A percentile compares a stretch with the other conserved stretches of the same genome.
Evolutionary conservation across 495 filamentous ascomycete genomes (phyloP).

Genomic region (Tuber brumale): DNA sequence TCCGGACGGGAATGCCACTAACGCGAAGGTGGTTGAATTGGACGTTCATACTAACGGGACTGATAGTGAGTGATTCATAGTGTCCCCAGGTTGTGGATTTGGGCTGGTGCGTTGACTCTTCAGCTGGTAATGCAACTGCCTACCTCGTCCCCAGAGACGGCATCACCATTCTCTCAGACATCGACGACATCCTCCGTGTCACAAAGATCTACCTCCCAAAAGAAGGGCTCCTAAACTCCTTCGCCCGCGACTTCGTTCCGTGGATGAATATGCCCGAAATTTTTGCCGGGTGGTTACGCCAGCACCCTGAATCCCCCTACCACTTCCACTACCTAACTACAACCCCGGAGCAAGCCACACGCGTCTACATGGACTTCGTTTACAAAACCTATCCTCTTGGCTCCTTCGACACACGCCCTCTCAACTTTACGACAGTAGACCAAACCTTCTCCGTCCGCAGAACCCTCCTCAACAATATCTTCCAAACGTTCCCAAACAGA

Average conservation of each 20-base stretch:
- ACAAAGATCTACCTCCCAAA: slow-evolving; percentile 73
- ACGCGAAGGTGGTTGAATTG: slow-evolving; percentile 54
- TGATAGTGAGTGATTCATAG: slow-evolving; percentile 37
- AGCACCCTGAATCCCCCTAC: slow-evolving; percentile 42
- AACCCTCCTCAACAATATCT: slow-evolving; percentile 60
- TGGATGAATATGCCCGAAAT: slow-evolving; percentile 71
- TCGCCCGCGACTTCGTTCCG: slow-evolving; percentile 60
- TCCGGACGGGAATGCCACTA: slow-evolving; percentile 53
- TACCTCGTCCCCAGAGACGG: slow-evolving; percentile 65
- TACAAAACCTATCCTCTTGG: slow-evolving; percentile 59
- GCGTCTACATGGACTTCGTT: slow-evolving; percentile 76
- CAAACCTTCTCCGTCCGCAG: slow-evolving; percentile 65
- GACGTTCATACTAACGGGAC: slow-evolving; percentile 60
- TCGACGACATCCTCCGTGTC: slow-evolving; percentile 74
- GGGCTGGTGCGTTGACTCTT: background rate
- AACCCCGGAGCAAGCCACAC: slow-evolving; percentile 69
- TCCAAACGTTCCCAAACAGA: slow-evolving; percentile 66
- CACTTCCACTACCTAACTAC: slow-evolving; percentile 84
- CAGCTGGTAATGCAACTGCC: slow-evolving; percentile 62
- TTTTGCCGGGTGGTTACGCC: slow-evolving; percentile 20
- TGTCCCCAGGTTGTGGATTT: background rate
- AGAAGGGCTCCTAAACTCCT: slow-evolving; percentile 68
- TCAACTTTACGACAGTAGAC: slow-evolving; percentile 68
- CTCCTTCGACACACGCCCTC: slow-evolving; percentile 66
- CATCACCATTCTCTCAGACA: slow-evolving; percentile 64